These are phyloP conservation scores for Mallotus japonicus DNA, from an alignment of 441 rosid genomes.

Conservation along the genomic window DNA sequence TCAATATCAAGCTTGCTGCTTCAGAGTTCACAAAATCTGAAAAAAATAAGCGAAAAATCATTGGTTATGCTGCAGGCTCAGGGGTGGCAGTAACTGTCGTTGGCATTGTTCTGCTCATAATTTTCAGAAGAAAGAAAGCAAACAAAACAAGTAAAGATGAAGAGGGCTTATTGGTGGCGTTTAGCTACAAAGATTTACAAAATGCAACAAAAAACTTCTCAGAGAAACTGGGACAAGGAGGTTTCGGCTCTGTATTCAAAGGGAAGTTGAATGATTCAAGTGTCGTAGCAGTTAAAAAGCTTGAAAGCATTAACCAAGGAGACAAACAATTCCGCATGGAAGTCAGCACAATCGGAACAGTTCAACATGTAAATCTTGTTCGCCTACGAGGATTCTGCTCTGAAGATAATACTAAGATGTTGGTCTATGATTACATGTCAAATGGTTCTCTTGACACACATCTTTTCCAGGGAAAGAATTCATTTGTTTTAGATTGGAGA, in stretches of 20 bases:
- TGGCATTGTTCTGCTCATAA: constrained; percentile 25
- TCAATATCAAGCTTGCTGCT: constrained; percentile 53
- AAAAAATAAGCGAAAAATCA: constrained; percentile 27
- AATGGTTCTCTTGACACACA: constrained; percentile 48
- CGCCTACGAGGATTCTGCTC: constrained; percentile 69
- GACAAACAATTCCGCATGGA: constrained; percentile 70
- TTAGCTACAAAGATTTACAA: constrained; percentile 47
- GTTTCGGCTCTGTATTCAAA: constrained; percentile 71
- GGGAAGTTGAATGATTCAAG: constrained; percentile 50
- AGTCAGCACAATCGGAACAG: constrained; percentile 61
- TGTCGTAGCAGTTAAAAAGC: constrained; percentile 60
- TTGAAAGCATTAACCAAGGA: constrained; percentile 55
- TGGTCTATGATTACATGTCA: too few relatives aligned
- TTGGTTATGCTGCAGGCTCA: constrained; percentile 43
- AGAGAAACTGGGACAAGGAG: constrained; percentile 60
- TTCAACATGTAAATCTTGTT: constrained; percentile 68
- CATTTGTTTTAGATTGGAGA: constrained; percentile 40
- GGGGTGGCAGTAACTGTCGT: constrained; percentile 30
- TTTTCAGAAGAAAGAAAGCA: constrained; percentile 35
- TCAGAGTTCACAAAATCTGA: constrained; percentile 39
- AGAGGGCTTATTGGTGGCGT: constrained; percentile 58
- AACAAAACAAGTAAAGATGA: constrained; percentile 21
- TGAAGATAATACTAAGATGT: constrained; percentile 26
- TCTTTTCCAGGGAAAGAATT: constrained; percentile 33
- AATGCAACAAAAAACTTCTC: constrained; percentile 49